These are phyloP conservation scores for Graphilbum fragrans DNA, from an alignment of 2,329 filamentous ascomycete genomes.

Conservation along the genomic window DNA sequence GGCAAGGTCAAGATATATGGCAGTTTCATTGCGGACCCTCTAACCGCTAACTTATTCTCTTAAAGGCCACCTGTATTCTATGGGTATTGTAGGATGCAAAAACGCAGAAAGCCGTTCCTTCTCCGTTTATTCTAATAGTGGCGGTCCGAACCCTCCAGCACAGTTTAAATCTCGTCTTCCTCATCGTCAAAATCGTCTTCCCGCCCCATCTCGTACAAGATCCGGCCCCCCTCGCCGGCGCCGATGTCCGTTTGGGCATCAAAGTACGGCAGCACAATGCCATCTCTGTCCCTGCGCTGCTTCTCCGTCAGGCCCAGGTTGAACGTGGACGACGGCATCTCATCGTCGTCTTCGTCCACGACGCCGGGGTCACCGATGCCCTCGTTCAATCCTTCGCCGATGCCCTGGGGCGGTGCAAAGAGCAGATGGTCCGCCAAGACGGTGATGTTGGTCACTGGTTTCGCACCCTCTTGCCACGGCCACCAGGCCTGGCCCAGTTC, in stretches of 20 bases:
- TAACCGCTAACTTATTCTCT: too few species aligned
- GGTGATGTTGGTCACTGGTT: constrained; percentile 23
- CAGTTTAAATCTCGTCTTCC: constrained; percentile 69
- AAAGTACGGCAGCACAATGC: constrained; percentile 88
- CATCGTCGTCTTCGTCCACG: constrained; percentile 25
- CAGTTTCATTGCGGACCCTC: too few species aligned
- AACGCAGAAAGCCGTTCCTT: too few species aligned
- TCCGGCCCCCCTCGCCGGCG: constrained; percentile 76
- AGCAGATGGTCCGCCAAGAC: constrained; percentile 68
- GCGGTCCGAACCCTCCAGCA: too few species aligned
- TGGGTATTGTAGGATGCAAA: too few species aligned
- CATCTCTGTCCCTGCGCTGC: constrained; percentile 75
- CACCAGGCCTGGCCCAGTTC: not conserved
- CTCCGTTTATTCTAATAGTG: too few species aligned
- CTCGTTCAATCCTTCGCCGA: constrained; percentile 17
- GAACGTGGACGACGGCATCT: constrained; percentile 64
- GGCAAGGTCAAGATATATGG: too few species aligned
- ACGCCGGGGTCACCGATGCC: constrained; percentile 33
- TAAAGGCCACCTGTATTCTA: too few species aligned
- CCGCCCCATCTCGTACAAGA: constrained; percentile 90
- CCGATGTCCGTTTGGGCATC: constrained; percentile 79
- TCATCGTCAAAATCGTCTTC: constrained; percentile 72
- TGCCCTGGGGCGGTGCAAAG: constrained; percentile 40
- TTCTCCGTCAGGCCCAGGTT: constrained; percentile 80
- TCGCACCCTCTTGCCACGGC: not conserved